Conservation (phyloP, 1,284 basidiomycete species). For the Hemileia vastatrix region DNA sequence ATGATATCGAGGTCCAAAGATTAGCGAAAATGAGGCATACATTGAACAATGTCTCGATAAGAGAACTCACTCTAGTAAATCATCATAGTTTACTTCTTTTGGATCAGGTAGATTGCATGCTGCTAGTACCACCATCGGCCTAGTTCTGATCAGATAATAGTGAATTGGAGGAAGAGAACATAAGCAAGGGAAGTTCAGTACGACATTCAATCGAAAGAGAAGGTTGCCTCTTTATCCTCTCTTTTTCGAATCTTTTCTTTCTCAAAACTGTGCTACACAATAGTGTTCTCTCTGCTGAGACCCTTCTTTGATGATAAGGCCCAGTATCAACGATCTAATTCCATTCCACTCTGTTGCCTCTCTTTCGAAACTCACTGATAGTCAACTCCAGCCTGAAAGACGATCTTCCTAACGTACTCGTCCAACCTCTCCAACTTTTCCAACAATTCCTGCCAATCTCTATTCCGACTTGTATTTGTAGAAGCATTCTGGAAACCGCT, state of each 20-base stretch:
- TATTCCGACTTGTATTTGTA: conserved; percentile 20
- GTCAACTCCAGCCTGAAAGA: conserved; percentile 77
- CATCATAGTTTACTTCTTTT: conserved; percentile 62
- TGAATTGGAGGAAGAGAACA: conserved; percentile 12
- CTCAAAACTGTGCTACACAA: too few relatives aligned
- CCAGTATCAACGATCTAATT: too few relatives aligned
- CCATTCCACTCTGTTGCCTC: too few relatives aligned
- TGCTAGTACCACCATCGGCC: conserved; percentile 73
- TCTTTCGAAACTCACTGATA: conserved; percentile 62
- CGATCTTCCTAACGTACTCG: conserved; percentile 59
- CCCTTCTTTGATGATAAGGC: too few relatives aligned
- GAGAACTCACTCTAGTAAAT: conserved; percentile 57
- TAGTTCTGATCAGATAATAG: conserved; percentile 51
- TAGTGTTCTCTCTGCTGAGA: too few relatives aligned
- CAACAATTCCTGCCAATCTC: conserved; percentile 42
- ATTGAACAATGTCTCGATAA: conserved; percentile 22
- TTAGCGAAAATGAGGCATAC: too few relatives aligned
- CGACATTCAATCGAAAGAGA: too few relatives aligned
- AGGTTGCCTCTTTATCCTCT: too few relatives aligned
- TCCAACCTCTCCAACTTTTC: conserved; percentile 42
- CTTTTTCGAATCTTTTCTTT: too few relatives aligned
- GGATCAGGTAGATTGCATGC: conserved; percentile 72
- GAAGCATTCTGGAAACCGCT: conserved; percentile 6
- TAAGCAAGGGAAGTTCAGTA: conserved; percentile 22
- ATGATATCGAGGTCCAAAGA: too few relatives aligned